phyloP scores from a whole-genome alignment of 2,329 filamentous ascomycete species.

The Aureobasidium sp. region DNA sequence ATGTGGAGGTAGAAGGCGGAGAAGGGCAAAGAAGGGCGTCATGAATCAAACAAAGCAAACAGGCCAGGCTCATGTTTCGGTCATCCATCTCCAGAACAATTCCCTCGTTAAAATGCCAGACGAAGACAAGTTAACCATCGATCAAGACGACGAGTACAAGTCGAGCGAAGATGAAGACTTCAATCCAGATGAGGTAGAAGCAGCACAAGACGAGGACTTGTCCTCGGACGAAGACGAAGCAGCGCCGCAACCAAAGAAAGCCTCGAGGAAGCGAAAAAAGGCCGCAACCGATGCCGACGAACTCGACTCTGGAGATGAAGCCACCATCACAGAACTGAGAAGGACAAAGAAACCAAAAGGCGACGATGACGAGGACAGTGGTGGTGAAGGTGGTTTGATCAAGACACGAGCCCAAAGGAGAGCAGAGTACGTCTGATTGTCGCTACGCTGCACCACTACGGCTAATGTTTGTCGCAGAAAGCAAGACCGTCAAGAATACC shows the following conservation, averaged over 20 bases:
- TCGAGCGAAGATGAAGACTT: slow-evolving; percentile 41
- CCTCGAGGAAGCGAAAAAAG: slow-evolving; percentile 34
- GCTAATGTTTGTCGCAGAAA: slow-evolving; percentile 28
- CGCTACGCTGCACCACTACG: neutral
- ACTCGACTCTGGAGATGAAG: slow-evolving; percentile 51
- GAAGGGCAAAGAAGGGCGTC: neutral
- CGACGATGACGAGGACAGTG: slow-evolving; percentile 33
- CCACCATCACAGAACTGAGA: slow-evolving; percentile 45
- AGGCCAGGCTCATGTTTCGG: neutral
- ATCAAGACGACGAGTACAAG: slow-evolving; percentile 33
- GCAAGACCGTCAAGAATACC: slow-evolving; percentile 42
- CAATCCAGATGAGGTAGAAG: slow-evolving; percentile 30
- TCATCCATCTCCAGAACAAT: neutral
- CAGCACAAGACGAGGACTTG: slow-evolving; percentile 23
- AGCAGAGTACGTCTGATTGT: slow-evolving; percentile 33
- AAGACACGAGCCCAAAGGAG: slow-evolving; percentile 48
- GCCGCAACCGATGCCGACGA: slow-evolving; percentile 32
- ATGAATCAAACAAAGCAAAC: slow-evolving; percentile 9
- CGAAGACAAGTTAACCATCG: neutral
- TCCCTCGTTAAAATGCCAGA: neutral
- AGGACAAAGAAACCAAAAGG: slow-evolving; percentile 33
- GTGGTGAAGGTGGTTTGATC: slow-evolving; percentile 45
- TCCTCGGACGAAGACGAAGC: slow-evolving; percentile 31
- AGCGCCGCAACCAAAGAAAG: slow-evolving; percentile 20
- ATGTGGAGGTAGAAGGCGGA: slow-evolving; percentile 1